A percentile compares a stretch with the other conserved stretches of the same genome.
Conservation (phyloP, 2,329 filamentous ascomycete species). For the Paecilomyces variotii region DNA sequence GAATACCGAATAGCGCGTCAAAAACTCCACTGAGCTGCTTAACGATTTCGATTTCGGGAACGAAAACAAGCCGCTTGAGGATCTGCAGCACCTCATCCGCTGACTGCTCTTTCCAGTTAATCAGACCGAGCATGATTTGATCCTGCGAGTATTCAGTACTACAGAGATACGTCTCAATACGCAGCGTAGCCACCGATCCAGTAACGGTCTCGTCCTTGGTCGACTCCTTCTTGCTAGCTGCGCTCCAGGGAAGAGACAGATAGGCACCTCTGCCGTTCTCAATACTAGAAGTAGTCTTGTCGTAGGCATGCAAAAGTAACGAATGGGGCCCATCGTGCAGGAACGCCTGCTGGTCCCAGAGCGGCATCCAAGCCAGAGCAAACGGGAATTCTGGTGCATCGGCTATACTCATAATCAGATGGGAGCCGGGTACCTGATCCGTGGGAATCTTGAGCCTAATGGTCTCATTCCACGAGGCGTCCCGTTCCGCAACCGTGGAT, state of each 20-base stretch:
- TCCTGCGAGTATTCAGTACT: slow-evolving; percentile 95
- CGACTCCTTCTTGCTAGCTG: slow-evolving; percentile 57
- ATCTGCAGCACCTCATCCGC: slow-evolving; percentile 64
- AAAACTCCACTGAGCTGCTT: slow-evolving; percentile 87
- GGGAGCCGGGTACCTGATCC: slow-evolving; percentile 70
- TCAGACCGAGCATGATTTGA: slow-evolving; percentile 69
- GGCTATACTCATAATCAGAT: slow-evolving; percentile 82
- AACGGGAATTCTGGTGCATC: slow-evolving; percentile 84
- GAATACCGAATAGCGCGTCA: slow-evolving; percentile 80
- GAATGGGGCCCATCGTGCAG: slow-evolving; percentile 76
- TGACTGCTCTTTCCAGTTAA: slow-evolving; percentile 76
- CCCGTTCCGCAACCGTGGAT: slow-evolving; percentile 70
- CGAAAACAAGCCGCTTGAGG: slow-evolving; percentile 78
- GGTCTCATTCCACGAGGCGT: slow-evolving; percentile 80
- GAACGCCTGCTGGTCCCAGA: slow-evolving; percentile 90
- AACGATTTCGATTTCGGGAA: slow-evolving; percentile 95
- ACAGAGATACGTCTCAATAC: slow-evolving; percentile 77
- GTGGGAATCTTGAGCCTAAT: slow-evolving; percentile 71
- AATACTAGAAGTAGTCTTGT: slow-evolving; percentile 75
- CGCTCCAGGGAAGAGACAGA: slow-evolving; percentile 71
- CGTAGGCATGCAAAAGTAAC: slow-evolving; percentile 78
- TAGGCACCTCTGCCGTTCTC: slow-evolving; percentile 75
- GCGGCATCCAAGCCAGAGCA: slow-evolving; percentile 81
- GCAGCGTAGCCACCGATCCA: slow-evolving; percentile 70
- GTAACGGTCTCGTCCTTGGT: slow-evolving; percentile 66